These are phyloP conservation scores for Blastobotrys arbuscula DNA, from an alignment of 1,139 yeast genomes.

Conservation along the genomic window DNA sequence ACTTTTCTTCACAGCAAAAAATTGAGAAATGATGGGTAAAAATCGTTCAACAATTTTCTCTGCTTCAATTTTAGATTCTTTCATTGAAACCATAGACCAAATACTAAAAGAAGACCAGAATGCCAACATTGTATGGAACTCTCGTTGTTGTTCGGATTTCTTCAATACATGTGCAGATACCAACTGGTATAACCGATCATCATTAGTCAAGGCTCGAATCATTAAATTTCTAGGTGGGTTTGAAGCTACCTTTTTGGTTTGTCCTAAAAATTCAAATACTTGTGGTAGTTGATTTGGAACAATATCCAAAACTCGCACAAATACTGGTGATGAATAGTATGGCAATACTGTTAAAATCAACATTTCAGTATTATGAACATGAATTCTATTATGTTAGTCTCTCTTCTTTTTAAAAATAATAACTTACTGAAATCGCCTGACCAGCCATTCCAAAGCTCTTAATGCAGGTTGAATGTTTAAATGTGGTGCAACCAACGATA, in stretches of 20 bases:
- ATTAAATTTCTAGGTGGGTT: slow-evolving; percentile 66
- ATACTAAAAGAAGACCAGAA: slow-evolving; percentile 76
- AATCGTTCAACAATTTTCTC: slow-evolving; percentile 39
- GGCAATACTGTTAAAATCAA: slow-evolving; percentile 70
- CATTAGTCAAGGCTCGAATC: slow-evolving; percentile 63
- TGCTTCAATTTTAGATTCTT: slow-evolving; percentile 31
- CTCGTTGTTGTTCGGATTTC: slow-evolving; percentile 36
- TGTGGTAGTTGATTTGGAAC: slow-evolving; percentile 61
- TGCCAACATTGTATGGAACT: slow-evolving; percentile 63
- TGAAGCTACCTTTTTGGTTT: slow-evolving; percentile 59
- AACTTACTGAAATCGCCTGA: slow-evolving; percentile 59
- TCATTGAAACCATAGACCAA: slow-evolving; percentile 52
- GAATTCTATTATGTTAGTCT: slow-evolving; percentile 37
- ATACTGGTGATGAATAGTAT: slow-evolving; percentile 66
- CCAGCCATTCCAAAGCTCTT: slow-evolving; percentile 89
- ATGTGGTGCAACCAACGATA: slow-evolving; percentile 68
- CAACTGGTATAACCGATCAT: slow-evolving; percentile 59
- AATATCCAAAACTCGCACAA: slow-evolving; percentile 67
- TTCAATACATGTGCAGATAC: slow-evolving; percentile 57
- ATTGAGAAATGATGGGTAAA: slow-evolving; percentile 41
- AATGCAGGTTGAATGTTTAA: slow-evolving; percentile 71
- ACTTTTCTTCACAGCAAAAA: slow-evolving; percentile 31
- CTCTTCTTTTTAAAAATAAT: not conserved
- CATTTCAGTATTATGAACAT: slow-evolving; percentile 70
- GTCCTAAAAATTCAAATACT: slow-evolving; percentile 64